Conservation (phyloP, 495 filamentous ascomycete species). For the Penicillium cosmopolitanum region DNA sequence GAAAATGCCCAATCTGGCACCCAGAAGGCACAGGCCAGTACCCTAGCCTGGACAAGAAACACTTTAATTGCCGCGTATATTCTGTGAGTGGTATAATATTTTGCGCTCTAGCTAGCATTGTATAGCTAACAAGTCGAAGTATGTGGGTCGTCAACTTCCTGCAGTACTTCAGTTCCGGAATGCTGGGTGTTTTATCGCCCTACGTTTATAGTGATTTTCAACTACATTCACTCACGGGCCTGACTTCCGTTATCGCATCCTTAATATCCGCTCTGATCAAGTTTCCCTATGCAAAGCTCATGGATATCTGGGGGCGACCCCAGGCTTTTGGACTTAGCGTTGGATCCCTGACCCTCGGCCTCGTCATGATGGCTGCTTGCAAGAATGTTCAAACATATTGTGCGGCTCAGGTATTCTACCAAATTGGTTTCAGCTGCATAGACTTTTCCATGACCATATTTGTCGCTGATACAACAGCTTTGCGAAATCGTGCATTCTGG, state of each 20-base stretch:
- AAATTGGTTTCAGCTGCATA: conserved; percentile 49
- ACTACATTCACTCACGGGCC: conserved; percentile 35
- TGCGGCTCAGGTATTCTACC: conserved; percentile 54
- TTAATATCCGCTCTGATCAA: conserved; percentile 63
- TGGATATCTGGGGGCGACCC: conserved; percentile 65
- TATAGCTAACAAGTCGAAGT: conserved; percentile 11
- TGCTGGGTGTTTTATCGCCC: conserved; percentile 19
- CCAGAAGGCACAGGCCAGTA: conserved; percentile 17
- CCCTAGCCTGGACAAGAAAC: conserved; percentile 28
- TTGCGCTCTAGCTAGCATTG: not conserved
- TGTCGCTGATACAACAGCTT: conserved; percentile 60
- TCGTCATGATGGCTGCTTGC: conserved; percentile 54
- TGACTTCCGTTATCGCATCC: conserved; percentile 33
- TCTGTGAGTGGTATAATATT: conserved; percentile 13
- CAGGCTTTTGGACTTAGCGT: conserved; percentile 49
- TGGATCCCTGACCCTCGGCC: conserved; percentile 35
- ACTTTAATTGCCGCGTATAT: conserved; percentile 30
- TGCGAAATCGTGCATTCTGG: conserved; percentile 60
- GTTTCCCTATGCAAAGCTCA: conserved; percentile 65
- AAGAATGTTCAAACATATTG: conserved; percentile 49
- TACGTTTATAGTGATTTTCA: conserved; percentile 37
- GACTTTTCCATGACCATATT: conserved; percentile 55
- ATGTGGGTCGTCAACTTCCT: conserved; percentile 30
- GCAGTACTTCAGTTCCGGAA: conserved; percentile 10
- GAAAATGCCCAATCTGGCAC: conserved; percentile 15